Evolutionary conservation across 1,284 basidiomycete species (phyloP).

Genomic region (Sanghuangporus baumii): DNA sequence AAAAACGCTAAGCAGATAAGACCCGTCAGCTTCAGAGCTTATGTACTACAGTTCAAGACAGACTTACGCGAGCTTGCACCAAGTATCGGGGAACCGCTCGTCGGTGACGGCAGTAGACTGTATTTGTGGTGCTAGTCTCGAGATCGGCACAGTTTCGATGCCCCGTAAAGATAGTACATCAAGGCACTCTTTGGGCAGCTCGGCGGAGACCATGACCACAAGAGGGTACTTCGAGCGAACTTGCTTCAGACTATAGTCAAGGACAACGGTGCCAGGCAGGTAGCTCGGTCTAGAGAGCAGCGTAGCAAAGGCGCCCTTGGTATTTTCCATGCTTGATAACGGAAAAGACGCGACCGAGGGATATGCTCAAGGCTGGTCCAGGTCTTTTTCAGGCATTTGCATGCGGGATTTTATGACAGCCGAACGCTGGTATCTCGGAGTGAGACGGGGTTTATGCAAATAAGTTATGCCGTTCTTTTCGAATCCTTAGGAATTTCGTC

Average conservation of each 20-base stretch:
- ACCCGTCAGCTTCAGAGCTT: neutral
- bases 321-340: neutral
- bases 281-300: conserved; percentile 65
- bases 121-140: conserved; percentile 51
- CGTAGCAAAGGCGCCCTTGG: conserved; percentile 47
- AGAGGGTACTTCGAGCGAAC: conserved; percentile 73
- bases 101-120: conserved; percentile 53
- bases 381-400: neutral
- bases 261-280: conserved; percentile 69
- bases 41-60: conserved; percentile 14
- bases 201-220: conserved; percentile 73
- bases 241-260: conserved; percentile 60
- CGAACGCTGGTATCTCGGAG: neutral
- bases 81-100: conserved; percentile 76
- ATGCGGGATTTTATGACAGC: neutral
- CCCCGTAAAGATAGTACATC: conserved; percentile 48
- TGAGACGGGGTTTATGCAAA: neutral
- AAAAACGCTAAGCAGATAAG: conserved; percentile 50
- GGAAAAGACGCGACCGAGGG: neutral
- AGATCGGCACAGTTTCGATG: conserved; percentile 55
- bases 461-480: neutral
- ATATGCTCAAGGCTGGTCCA: neutral
- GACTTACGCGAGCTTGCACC: conserved; percentile 81
- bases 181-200: conserved; percentile 49
- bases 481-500: neutral